A percentile compares a stretch with the other conserved stretches of the same genome.
These are phyloP conservation scores for Fusarium nygamai DNA, from an alignment of 2,329 filamentous ascomycete species.

Conservation along the genomic window DNA sequence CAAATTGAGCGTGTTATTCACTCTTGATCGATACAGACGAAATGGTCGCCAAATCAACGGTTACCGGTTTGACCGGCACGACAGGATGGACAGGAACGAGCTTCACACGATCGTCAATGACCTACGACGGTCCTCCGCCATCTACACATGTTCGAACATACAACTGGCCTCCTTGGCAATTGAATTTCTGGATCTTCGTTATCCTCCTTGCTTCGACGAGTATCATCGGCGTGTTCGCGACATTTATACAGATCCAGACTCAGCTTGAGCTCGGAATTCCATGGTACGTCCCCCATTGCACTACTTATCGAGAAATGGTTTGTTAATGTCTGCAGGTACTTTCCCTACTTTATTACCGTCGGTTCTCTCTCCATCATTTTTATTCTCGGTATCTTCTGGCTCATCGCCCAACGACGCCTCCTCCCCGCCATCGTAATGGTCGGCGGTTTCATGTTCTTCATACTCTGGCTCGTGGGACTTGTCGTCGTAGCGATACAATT, in stretches of 20 bases:
- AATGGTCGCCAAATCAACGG: constrained; percentile 45
- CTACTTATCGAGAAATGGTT: not conserved
- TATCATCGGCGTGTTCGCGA: constrained; percentile 70
- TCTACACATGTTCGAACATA: constrained; percentile 65
- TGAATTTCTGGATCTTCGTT: constrained; percentile 74
- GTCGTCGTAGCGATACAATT: constrained; percentile 71
- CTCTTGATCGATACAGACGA: not conserved
- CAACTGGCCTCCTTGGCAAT: constrained; percentile 74
- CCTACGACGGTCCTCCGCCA: constrained; percentile 54
- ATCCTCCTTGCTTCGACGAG: constrained; percentile 69
- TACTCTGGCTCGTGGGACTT: constrained; percentile 74
- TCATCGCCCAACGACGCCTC: constrained; percentile 69
- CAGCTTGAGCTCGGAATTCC: constrained; percentile 65
- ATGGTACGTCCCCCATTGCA: constrained; percentile 59
- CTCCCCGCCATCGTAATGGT: constrained; percentile 71
- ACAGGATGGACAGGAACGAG: constrained; percentile 35
- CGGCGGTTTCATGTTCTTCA: constrained; percentile 71
- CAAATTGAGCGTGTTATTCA: not conserved
- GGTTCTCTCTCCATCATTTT: constrained; percentile 70
- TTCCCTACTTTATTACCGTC: constrained; percentile 72
- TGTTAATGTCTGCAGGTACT: constrained; percentile 62
- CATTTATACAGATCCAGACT: constrained; percentile 68
- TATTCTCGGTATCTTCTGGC: constrained; percentile 70
- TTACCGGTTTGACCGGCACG: constrained; percentile 46
- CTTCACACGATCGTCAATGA: constrained; percentile 52